These are phyloP conservation scores for Pochonia chlamydosporia DNA, from an alignment of 2,329 filamentous ascomycete genomes.

Conservation along the genomic window DNA sequence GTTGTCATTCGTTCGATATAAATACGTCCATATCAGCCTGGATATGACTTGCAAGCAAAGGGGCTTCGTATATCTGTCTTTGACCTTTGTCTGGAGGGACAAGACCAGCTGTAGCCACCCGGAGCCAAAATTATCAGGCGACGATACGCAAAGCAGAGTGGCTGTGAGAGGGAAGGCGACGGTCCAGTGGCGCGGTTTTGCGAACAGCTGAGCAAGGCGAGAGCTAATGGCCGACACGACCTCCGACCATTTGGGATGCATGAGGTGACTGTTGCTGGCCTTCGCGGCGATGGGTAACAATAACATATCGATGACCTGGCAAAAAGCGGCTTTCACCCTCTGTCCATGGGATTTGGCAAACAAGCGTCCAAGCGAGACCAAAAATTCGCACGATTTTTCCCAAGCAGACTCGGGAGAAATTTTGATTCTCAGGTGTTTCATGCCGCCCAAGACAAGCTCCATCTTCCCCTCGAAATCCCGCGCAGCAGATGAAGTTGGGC, in stretches of 20 bases:
- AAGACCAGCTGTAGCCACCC: constrained; percentile 84
- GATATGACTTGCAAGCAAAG: constrained; percentile 86
- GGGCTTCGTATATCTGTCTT: constrained; percentile 73
- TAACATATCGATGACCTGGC: constrained; percentile 81
- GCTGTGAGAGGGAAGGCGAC: constrained; percentile 84
- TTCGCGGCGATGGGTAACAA: constrained; percentile 81
- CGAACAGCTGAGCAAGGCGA: constrained; percentile 75
- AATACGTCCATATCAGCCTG: constrained; percentile 86
- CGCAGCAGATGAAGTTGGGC: constrained; percentile 47
- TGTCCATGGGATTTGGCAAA: constrained; percentile 84
- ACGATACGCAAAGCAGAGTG: constrained; percentile 81
- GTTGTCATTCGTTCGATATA: constrained; percentile 76
- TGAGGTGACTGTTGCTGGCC: constrained; percentile 68
- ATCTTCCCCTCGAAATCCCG: constrained; percentile 73
- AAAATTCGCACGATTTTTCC: constrained; percentile 84
- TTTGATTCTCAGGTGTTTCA: constrained; percentile 81
- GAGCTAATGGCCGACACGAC: constrained; percentile 75
- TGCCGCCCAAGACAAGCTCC: constrained; percentile 81
- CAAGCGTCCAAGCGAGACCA: constrained; percentile 72
- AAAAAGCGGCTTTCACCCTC: constrained; percentile 89
- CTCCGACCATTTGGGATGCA: constrained; percentile 77
- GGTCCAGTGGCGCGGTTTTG: constrained; percentile 88
- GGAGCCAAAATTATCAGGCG: constrained; percentile 72
- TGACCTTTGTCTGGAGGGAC: constrained; percentile 72
- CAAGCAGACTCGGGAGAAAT: constrained; percentile 68